Evolutionary conservation across 2,329 filamentous ascomycete species (phyloP).

Genomic region (Calonectria multiphialidica): DNA sequence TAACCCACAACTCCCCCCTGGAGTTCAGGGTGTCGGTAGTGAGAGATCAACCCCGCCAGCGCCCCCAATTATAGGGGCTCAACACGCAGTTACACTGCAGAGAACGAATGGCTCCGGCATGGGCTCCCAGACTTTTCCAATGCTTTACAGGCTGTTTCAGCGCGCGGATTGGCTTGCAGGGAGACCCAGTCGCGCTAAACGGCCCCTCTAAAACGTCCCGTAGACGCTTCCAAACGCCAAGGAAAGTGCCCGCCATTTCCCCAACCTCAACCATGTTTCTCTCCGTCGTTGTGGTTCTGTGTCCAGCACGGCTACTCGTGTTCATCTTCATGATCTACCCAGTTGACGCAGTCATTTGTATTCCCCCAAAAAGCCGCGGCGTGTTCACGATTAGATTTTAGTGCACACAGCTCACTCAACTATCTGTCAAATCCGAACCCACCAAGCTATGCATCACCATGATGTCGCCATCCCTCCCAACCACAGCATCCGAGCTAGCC

Average conservation of each 20-base stretch:
- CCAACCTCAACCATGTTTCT: constrained; percentile 16
- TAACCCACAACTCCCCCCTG: neutral
- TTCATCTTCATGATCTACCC: neutral
- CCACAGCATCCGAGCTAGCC: constrained; percentile 6
- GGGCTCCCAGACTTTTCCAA: neutral
- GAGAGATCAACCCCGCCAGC: neutral
- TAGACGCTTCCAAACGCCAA: neutral
- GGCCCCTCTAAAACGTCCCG: neutral
- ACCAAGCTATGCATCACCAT: neutral
- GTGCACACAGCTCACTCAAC: neutral
- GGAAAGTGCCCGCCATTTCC: neutral
- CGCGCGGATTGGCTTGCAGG: neutral
- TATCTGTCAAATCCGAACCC: neutral
- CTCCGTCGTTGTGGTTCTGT: neutral
- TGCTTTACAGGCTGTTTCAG: constrained; percentile 1
- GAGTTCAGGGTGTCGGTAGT: neutral
- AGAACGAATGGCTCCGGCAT: neutral
- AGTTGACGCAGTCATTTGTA: neutral
- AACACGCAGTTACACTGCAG: neutral
- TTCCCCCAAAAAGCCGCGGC: neutral
- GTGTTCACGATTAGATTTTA: neutral
- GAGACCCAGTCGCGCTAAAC: neutral
- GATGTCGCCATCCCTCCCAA: neutral
- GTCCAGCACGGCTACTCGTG: no score
- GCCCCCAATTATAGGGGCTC: constrained; percentile 1